Evolutionary conservation across 108 stramenopile species (phyloP).

Genomic region (Discostella pseudostelligera): DNA sequence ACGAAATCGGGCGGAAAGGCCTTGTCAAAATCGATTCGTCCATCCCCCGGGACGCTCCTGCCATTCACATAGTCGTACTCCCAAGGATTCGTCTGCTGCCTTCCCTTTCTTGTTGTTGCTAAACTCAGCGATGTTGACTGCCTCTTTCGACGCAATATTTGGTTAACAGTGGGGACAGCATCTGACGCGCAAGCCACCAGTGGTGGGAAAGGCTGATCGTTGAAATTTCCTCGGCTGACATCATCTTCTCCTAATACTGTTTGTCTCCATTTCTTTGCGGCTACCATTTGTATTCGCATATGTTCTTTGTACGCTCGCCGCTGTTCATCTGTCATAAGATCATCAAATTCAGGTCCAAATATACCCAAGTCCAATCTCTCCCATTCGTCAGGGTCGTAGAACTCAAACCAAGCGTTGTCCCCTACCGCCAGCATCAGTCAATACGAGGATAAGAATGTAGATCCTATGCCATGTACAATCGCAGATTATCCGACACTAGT

Average conservation of each 20-base stretch:
- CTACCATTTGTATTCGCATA: conserved; percentile 52
- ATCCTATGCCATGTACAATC: not conserved
- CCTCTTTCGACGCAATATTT: conserved; percentile 47
- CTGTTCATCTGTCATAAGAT: conserved; percentile 25
- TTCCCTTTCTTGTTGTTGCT: conserved; percentile 6
- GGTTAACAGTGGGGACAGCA: conserved; percentile 52
- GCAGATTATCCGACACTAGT: conserved; percentile 3
- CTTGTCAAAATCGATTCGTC: conserved; percentile 55
- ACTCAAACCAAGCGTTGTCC: conserved; percentile 47
- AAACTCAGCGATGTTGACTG: conserved; percentile 7
- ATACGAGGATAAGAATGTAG: not conserved
- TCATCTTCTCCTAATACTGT: conserved; percentile 35
- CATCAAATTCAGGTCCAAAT: conserved; percentile 48
- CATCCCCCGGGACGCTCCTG: conserved; percentile 51
- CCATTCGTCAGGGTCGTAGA: conserved; percentile 54
- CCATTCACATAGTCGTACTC: conserved; percentile 55
- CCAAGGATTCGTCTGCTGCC: conserved; percentile 26
- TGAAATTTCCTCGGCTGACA: conserved; percentile 9
- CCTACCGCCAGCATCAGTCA: conserved; percentile 1
- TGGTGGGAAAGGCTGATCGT: conserved; percentile 35
- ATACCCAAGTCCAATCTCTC: conserved; percentile 49
- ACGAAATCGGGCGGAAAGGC: conserved; percentile 49
- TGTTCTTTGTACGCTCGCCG: conserved; percentile 44
- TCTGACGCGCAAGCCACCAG: conserved; percentile 45
- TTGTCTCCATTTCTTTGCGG: conserved; percentile 43